phyloP scores from a whole-genome alignment of 257 asterid species.

The Solanum pennellii region DNA sequence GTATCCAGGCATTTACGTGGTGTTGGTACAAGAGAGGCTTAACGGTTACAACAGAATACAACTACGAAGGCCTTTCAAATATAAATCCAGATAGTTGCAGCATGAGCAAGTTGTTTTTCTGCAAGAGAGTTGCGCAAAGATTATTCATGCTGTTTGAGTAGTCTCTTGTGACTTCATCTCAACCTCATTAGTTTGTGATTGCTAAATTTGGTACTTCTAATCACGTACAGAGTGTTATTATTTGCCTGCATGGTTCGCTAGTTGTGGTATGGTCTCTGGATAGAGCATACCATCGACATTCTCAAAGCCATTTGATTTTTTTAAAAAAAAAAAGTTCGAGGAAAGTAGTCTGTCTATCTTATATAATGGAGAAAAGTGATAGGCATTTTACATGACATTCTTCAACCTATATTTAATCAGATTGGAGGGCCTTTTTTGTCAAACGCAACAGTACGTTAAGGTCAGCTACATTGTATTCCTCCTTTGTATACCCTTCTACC shows the following conservation, averaged over 20 bases:
- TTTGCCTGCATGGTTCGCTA: not conserved
- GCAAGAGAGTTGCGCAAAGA: not conserved
- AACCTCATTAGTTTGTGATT: not conserved
- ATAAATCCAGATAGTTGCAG: not conserved
- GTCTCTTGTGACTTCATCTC: not conserved
- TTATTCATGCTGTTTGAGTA: not conserved
- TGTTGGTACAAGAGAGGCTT: not conserved
- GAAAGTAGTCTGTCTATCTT: not conserved
- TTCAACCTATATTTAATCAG: not conserved
- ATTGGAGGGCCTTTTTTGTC: not conserved
- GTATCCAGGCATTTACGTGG: not conserved
- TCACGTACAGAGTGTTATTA: not conserved
- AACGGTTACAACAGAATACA: not conserved
- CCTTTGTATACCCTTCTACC: not conserved
- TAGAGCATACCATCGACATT: not conserved
- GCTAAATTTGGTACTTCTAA: not conserved
- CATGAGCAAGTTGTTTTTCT: not conserved
- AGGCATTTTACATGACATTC: not conserved
- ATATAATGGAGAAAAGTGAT: not conserved
- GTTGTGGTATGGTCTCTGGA: not conserved
- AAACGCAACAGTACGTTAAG: not conserved
- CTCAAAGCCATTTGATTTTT: not conserved
- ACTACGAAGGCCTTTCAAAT: not conserved
- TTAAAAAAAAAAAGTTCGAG: not conserved
- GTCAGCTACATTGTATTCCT: not conserved